Base-by-base conservation (phyloP, 805 yeast genomes). In the Ogataea glucozyma region DNA sequence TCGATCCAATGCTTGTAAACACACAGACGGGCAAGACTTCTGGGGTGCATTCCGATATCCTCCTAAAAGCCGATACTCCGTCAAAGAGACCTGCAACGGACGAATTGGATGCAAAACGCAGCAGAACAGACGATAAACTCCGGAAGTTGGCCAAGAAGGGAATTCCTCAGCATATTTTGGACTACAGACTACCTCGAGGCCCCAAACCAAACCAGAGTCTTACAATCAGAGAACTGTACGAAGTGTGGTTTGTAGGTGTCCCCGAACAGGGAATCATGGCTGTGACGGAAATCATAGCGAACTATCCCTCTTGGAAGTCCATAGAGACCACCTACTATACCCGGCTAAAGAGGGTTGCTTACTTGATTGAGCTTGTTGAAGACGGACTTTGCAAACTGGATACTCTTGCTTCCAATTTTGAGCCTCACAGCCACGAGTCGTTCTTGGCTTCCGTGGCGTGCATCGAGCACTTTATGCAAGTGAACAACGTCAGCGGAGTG, bases 311-410 rank as follows among this genome's bases (percentile, higher is more conserved):
- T 8, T 48, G 52, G 52, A 48, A 45, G 20, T 45, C 49, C 1
- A 43, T 40, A 10, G 48, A 48, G 20, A 48, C 52, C 10, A 45
- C 52, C 2, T 48, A 48, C 27, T 48, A 37, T 21, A 48, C 46
- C 24, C 40, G 52, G 11, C 34, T 48, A 13, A 40, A 33, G 31
- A 32, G 52, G 22, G 52, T 48, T 7, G 52, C 52, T 2, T 40
- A 40, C 30, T 22, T 48, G 14, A 45, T 48, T 4, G 48, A 48
- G 9, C 21, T 39, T 12, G 38, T 48, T 17, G 42, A 43, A 13
- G 23, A 31, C 10, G 42, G 32, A 4, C 31, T 48, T 7, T 22
- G 12, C 11, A 32, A 9, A 6, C 10, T 3, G 4, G 38, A 14
- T n/a, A n/a, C n/a, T 4, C 21, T 3, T 11, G 6, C 12, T 10